A percentile compares a stretch with the other conserved stretches of the same genome.
These are phyloP conservation scores for Tylopilus vinaceipallidus DNA, from an alignment of 768 basidiomycete genomes.

Conservation along the genomic window DNA sequence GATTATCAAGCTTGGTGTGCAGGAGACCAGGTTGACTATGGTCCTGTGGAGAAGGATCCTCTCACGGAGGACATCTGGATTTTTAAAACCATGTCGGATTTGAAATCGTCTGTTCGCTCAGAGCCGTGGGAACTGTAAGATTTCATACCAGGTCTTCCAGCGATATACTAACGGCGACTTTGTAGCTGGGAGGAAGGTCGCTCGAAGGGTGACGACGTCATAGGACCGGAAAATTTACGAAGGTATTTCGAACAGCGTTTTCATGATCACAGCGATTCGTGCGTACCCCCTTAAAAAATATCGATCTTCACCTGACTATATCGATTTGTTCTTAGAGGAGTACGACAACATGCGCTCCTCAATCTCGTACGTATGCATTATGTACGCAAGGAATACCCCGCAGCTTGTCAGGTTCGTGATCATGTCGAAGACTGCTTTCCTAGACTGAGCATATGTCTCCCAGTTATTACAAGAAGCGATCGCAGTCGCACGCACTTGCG, in stretches of 20 bases:
- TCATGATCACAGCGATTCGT: conserved; percentile 80
- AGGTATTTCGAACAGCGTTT: conserved; percentile 86
- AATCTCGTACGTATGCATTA: conserved; percentile 80
- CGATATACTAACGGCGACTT: background rate
- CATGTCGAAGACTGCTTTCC: background rate
- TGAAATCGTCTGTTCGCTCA: conserved; percentile 61
- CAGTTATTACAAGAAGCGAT: conserved; percentile 79
- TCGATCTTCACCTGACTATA: background rate
- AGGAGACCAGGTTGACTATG: conserved; percentile 52
- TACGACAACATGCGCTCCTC: conserved; percentile 78
- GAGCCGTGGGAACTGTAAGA: conserved; percentile 60
- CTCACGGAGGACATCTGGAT: conserved; percentile 49
- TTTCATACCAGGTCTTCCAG: background rate
- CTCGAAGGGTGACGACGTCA: conserved; percentile 65
- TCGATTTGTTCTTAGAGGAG: conserved; percentile 45
- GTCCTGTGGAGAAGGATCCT: conserved; percentile 48
- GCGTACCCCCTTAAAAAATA: too few species aligned
- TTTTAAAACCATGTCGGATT: conserved; percentile 64
- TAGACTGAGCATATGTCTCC: conserved; percentile 2
- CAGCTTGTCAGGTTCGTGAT: conserved; percentile 59
- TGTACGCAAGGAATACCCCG: conserved; percentile 60
- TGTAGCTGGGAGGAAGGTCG: conserved; percentile 65
- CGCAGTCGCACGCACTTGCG: conserved; percentile 67
- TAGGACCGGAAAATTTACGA: conserved; percentile 69
- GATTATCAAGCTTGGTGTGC: conserved; percentile 67